phyloP scores from a whole-genome alignment of 768 basidiomycete species.

The Mycena latifolia region DNA sequence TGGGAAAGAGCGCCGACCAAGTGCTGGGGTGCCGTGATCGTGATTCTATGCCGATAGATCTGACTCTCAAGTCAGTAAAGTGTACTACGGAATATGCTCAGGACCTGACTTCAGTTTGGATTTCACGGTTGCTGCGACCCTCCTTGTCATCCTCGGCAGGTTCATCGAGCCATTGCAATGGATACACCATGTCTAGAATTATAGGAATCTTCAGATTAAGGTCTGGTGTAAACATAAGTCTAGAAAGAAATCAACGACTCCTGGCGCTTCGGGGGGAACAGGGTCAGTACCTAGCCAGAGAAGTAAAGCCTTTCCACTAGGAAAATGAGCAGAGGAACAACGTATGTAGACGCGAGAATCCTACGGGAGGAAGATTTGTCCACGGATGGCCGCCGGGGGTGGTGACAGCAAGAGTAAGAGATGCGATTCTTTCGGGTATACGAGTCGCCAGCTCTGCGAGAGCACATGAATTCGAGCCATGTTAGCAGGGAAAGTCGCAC shows the following conservation, averaged over 20 bases:
- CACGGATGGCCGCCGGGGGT: constrained; percentile 71
- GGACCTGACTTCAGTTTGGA: constrained; percentile 65
- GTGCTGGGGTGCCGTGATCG: constrained; percentile 68
- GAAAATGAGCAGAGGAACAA: not conserved
- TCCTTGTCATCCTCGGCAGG: constrained; percentile 63
- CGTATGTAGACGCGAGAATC: not conserved
- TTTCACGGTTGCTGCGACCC: constrained; percentile 73
- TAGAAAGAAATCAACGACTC: too few relatives aligned
- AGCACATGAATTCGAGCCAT: not conserved
- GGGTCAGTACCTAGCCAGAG: constrained; percentile 53
- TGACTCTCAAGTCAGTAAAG: constrained; percentile 39
- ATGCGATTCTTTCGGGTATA: constrained; percentile 75
- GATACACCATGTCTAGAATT: constrained; percentile 70
- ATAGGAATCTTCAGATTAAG: constrained; percentile 61
- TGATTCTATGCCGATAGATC: constrained; percentile 59
- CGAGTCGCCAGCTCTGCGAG: constrained; percentile 72
- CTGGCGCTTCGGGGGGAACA: too few relatives aligned
- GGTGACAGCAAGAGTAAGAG: constrained; percentile 77
- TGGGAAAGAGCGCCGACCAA: constrained; percentile 77
- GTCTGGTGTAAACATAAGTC: constrained; percentile 58
- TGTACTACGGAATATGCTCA: not conserved
- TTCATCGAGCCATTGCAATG: constrained; percentile 69
- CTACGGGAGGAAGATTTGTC: constrained; percentile 74
- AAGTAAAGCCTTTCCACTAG: constrained; percentile 56
- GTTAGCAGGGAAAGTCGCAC: constrained; percentile 45